Conservation (phyloP, 345 rosid genomes). For the Brassica nigra region DNA sequence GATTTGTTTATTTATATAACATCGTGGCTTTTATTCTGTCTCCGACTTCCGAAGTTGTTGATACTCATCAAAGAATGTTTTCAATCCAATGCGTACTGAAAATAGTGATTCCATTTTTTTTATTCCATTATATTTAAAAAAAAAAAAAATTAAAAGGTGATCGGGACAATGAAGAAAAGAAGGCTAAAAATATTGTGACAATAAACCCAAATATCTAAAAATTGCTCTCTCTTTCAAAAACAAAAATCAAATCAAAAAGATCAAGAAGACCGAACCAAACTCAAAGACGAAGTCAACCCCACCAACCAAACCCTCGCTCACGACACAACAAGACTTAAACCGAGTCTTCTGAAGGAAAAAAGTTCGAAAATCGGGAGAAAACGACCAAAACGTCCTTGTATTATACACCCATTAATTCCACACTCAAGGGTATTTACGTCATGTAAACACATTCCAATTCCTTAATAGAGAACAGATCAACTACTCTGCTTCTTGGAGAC, state of each 20-base stretch:
- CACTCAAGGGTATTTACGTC: background rate
- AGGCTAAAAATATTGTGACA: background rate
- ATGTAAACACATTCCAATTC: background rate
- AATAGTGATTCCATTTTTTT: slow-evolving; percentile 5
- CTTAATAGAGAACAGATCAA: slow-evolving; percentile 25
- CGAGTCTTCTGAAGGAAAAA: background rate
- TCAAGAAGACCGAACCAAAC: slow-evolving; percentile 17
- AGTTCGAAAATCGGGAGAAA: background rate
- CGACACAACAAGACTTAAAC: slow-evolving; percentile 20
- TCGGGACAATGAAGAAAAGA: background rate
- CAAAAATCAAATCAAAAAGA: background rate
- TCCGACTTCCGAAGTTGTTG: background rate
- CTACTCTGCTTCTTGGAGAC: slow-evolving; percentile 25
- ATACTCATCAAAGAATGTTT: background rate
- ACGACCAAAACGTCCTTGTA: slow-evolving; percentile 4
- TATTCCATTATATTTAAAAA: background rate
- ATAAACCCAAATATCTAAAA: background rate
- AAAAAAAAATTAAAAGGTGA: background rate
- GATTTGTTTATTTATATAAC: background rate
- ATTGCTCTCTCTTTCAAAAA: background rate
- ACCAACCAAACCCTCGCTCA: slow-evolving; percentile 32
- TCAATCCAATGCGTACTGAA: background rate
- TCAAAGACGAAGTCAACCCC: slow-evolving; percentile 26
- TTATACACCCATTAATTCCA: background rate
- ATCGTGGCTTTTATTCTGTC: background rate